Percentiles rank a stretch among this genome's conserved stretches.
These are phyloP conservation scores for Guillardia theta DNA, from an alignment of 78 protist genomes.

Conservation along the genomic window DNA sequence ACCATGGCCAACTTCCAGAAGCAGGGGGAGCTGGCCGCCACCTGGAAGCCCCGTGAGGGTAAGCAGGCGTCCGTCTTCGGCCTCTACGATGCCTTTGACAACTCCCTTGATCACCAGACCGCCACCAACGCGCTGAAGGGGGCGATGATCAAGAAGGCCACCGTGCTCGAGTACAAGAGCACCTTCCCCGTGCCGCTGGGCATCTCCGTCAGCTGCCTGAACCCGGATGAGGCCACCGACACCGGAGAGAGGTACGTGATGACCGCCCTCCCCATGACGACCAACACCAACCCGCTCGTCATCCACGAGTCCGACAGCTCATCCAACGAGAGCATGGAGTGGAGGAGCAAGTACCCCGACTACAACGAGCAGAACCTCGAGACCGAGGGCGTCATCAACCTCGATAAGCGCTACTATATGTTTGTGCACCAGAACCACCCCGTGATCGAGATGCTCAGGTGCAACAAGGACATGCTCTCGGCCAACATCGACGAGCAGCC, in stretches of 20 bases:
- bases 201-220: not conserved
- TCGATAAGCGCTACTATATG: not conserved
- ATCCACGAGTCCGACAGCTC: not conserved
- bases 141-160: not conserved
- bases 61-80: not conserved
- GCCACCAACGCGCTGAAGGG: not conserved
- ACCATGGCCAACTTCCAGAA: not conserved
- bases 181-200: constrained; percentile 18
- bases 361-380: not conserved
- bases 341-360: not conserved
- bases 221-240: not conserved
- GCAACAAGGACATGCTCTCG: not conserved
- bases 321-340: not conserved
- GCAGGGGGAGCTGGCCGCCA: not conserved
- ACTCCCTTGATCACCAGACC: not conserved
- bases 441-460: not conserved
- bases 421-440: not conserved
- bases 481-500: not conserved
- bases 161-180: not conserved
- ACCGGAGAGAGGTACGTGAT: not conserved
- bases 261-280: not conserved
- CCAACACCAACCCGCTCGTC: not conserved
- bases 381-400: not conserved
- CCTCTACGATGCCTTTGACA: not conserved
- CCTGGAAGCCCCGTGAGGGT: not conserved